Percentiles rank a stretch among this genome's conserved stretches.
phyloP scores from a whole-genome alignment of 164 flowering plant genomes.

The Sextonia rubra region DNA sequence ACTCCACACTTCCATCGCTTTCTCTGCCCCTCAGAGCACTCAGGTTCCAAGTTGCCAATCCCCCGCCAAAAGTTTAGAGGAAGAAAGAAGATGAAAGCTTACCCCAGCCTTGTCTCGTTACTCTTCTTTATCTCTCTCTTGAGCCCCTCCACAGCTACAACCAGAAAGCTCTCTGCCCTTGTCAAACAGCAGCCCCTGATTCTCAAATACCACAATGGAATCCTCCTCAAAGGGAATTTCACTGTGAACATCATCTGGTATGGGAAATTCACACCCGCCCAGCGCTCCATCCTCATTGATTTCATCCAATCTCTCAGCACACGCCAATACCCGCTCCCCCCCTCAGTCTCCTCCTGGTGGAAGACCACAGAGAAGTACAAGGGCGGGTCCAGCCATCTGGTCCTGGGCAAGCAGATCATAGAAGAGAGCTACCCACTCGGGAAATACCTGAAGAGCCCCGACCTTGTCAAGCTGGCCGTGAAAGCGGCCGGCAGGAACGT shows the following conservation, averaged over 20 bases:
- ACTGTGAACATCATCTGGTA: constrained; percentile 62
- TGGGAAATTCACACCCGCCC: constrained; percentile 46
- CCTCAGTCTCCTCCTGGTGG: constrained; percentile 69
- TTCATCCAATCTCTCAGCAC: constrained; percentile 49
- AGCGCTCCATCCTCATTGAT: constrained; percentile 57
- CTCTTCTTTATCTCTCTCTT: constrained; percentile 3
- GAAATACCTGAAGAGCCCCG: constrained; percentile 32
- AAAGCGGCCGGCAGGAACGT: constrained; percentile 17
- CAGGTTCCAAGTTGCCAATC: too few species aligned
- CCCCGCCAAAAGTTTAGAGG: neutral
- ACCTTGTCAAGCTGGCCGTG: constrained; percentile 32
- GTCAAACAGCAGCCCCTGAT: constrained; percentile 40
- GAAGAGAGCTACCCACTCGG: constrained; percentile 47
- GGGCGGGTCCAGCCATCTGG: constrained; percentile 32
- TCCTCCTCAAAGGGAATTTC: constrained; percentile 55
- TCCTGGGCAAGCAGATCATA: constrained; percentile 46
- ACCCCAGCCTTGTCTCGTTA: neutral
- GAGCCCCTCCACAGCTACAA: constrained; percentile 10
- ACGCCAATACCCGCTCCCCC: constrained; percentile 7
- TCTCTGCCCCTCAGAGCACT: neutral
- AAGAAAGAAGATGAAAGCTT: neutral
- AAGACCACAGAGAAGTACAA: constrained; percentile 51
- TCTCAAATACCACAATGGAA: constrained; percentile 67
- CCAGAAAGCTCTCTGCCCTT: constrained; percentile 30
- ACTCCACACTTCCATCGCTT: neutral